Percentiles rank a stretch among this genome's conserved stretches.
These are phyloP conservation scores for Cicer judaicum DNA, from an alignment of 306 rosid species.

Conservation along the genomic window DNA sequence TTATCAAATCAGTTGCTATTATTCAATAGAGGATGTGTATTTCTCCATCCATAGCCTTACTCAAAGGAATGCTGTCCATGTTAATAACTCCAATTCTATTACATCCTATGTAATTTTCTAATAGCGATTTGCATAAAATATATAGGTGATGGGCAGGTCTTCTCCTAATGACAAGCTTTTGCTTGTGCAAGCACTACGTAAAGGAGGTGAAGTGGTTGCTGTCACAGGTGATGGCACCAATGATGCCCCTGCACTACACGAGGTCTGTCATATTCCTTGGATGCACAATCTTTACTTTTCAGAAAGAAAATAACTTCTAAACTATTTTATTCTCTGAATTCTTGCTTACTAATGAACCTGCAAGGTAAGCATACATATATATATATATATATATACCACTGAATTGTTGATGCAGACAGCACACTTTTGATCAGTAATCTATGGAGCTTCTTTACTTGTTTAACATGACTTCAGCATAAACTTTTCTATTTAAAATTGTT, in stretches of 20 bases:
- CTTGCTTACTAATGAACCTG: constrained; percentile 28
- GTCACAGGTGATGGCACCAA: constrained; percentile 99
- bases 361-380: constrained; percentile 23
- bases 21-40: constrained; percentile 34
- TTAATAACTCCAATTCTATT: constrained; percentile 16
- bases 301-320: not conserved
- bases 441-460: constrained; percentile 30
- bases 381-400: constrained; percentile 8
- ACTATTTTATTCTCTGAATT: not conserved
- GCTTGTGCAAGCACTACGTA: constrained; percentile 97
- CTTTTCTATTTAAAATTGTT: constrained; percentile 25
- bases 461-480: constrained; percentile 16
- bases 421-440: constrained; percentile 8
- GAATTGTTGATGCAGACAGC: not conserved
- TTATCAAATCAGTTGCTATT: constrained; percentile 36
- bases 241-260: constrained; percentile 98
- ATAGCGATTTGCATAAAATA: constrained; percentile 35
- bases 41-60: constrained; percentile 28
- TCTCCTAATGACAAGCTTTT: constrained; percentile 98
- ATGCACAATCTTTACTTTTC: constrained; percentile 26
- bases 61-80: constrained; percentile 22
- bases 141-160: constrained; percentile 97
- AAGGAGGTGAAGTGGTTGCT: constrained; percentile 92
- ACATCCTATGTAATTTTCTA: constrained; percentile 24
- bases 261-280: constrained; percentile 69